Evolutionary conservation across 768 basidiomycete genomes (phyloP).

Genomic region (Tricholoma saponaceum): DNA sequence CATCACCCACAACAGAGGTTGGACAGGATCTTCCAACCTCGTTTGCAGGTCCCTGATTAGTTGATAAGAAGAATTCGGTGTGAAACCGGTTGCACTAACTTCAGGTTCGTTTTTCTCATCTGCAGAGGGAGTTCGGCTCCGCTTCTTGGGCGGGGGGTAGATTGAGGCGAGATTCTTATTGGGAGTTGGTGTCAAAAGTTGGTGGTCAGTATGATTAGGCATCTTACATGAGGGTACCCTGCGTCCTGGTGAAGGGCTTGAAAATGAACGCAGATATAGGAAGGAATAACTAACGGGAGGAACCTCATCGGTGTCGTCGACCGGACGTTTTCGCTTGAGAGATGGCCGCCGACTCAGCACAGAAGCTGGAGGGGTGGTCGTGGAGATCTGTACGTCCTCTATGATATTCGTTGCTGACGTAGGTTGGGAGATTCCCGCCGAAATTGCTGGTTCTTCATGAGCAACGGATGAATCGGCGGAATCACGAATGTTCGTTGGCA

Average conservation of each 20-base stretch:
- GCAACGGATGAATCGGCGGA: background rate
- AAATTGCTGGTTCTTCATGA: background rate
- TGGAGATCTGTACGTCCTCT: background rate
- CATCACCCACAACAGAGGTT: background rate
- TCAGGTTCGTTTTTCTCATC: constrained; percentile 24
- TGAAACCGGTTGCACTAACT: constrained; percentile 4
- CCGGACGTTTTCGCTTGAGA: constrained; percentile 27
- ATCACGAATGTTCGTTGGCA: background rate
- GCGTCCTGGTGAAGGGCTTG: constrained; percentile 23
- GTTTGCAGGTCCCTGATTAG: background rate
- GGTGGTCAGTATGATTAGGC: background rate
- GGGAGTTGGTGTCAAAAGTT: background rate
- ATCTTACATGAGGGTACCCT: constrained; percentile 42
- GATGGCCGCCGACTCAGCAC: constrained; percentile 5
- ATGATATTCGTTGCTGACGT: background rate
- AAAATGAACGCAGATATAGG: constrained; percentile 3
- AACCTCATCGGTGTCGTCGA: constrained; percentile 20
- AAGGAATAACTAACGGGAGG: constrained; percentile 10
- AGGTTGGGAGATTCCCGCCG: background rate
- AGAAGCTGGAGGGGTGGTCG: background rate
- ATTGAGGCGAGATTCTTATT: constrained; percentile 45
- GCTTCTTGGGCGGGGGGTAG: constrained; percentile 38
- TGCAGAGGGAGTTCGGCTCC: constrained; percentile 40
- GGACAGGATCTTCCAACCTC: background rate
- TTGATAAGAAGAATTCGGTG: background rate